A percentile compares a stretch with the other conserved stretches of the same genome.
Evolutionary conservation across 352 stramenopile genomes (phyloP).

Genomic region (Saprolegnia diclina): DNA sequence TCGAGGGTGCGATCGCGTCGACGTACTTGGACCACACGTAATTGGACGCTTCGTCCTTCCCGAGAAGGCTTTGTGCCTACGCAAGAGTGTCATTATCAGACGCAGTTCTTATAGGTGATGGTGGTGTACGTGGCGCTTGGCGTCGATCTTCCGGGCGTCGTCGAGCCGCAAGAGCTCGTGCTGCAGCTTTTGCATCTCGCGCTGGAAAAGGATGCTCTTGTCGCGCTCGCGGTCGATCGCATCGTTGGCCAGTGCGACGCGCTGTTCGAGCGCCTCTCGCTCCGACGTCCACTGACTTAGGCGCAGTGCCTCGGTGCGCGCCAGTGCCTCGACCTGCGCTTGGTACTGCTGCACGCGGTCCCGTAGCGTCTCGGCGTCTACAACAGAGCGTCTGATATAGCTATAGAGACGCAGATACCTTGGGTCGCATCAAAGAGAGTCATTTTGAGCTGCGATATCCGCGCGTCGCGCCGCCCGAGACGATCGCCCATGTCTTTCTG

Average conservation of each 20-base stretch:
- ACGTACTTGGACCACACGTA: constrained; percentile 26
- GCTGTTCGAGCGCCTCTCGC: background rate
- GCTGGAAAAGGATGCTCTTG: background rate
- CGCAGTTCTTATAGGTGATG: too few relatives aligned
- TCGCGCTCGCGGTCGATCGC: constrained; percentile 7
- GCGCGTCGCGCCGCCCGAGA: constrained; percentile 17
- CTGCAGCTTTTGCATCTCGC: constrained; percentile 13
- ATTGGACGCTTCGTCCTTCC: constrained; percentile 11
- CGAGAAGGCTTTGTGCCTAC: constrained; percentile 17
- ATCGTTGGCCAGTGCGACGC: background rate
- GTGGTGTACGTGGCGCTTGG: constrained; percentile 21
- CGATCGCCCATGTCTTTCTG: constrained; percentile 21
- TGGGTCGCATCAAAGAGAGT: constrained; percentile 17
- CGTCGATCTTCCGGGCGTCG: constrained; percentile 1
- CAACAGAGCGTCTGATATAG: background rate
- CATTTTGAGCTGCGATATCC: constrained; percentile 22
- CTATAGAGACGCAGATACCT: background rate
- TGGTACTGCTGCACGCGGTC: constrained; percentile 7
- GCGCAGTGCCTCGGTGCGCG: background rate
- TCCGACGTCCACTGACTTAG: background rate
- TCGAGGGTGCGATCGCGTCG: background rate
- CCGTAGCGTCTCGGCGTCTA: background rate
- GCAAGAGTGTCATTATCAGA: too few relatives aligned
- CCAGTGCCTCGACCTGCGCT: background rate
- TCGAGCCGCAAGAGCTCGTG: background rate